phyloP scores from a whole-genome alignment of 2,329 filamentous ascomycete species.

The Gaeumannomyces sp. region DNA sequence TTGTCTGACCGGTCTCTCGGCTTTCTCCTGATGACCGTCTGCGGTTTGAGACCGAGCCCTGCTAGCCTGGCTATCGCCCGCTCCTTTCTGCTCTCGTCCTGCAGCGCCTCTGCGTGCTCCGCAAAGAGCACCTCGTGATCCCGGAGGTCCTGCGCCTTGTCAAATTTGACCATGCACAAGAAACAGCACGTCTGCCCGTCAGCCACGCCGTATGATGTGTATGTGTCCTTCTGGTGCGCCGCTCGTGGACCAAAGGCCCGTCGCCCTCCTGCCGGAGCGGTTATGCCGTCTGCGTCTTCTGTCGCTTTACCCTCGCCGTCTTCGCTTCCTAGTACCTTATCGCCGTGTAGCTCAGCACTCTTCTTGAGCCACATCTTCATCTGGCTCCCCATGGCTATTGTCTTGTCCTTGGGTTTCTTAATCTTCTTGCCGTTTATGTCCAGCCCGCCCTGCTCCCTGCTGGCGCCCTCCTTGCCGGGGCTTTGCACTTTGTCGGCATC shows the following conservation, averaged over 20 bases:
- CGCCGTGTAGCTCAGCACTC: conserved; percentile 57
- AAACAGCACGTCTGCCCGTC: conserved; percentile 36
- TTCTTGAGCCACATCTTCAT: conserved; percentile 67
- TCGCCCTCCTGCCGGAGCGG: conserved; percentile 4
- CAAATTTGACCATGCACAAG: conserved; percentile 55
- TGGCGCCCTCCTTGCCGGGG: conserved; percentile 8
- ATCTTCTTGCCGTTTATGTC: conserved; percentile 39
- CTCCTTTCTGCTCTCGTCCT: conserved; percentile 11
- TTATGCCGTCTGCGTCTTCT: conserved; percentile 19
- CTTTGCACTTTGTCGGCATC: conserved; percentile 1
- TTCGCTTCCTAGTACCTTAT: background rate
- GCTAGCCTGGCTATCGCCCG: conserved; percentile 2
- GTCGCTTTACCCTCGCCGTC: conserved; percentile 22
- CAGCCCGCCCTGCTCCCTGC: background rate
- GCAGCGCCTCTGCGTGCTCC: conserved; percentile 18
- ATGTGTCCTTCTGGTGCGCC: conserved; percentile 27
- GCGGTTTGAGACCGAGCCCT: background rate
- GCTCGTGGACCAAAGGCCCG: conserved; percentile 17
- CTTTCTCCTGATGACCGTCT: conserved; percentile 15
- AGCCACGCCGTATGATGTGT: conserved; percentile 47
- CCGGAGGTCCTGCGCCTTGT: conserved; percentile 31
- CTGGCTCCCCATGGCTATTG: conserved; percentile 55
- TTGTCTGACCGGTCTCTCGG: conserved; percentile 23
- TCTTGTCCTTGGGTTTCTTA: conserved; percentile 48
- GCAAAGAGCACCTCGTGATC: conserved; percentile 21